phyloP scores from a whole-genome alignment of 306 rosid genomes.

The Oxytropis ochrocephala region DNA sequence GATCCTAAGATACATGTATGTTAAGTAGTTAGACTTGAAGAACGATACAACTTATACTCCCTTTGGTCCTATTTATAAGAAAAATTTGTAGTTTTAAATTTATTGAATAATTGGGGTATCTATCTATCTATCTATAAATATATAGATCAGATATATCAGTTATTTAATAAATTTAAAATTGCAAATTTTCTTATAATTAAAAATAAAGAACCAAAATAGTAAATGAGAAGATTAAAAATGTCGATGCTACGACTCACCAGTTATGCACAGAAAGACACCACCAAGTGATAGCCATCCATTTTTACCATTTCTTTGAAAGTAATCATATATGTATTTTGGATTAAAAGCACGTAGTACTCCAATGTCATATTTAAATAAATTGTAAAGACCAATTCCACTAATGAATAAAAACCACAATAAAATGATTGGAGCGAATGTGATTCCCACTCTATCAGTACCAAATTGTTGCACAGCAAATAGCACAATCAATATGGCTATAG shows the following conservation, averaged over 20 bases:
- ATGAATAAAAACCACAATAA: constrained; percentile 49
- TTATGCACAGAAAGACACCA: constrained; percentile 53
- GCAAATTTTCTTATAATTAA: too few species aligned
- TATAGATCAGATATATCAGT: too few species aligned
- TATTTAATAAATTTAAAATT: too few species aligned
- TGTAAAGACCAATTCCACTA: constrained; percentile 50
- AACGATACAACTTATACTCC: too few species aligned
- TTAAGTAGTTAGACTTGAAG: too few species aligned
- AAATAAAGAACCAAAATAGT: too few species aligned
- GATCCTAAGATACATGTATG: too few species aligned
- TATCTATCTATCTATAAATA: too few species aligned
- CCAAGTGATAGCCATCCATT: constrained; percentile 59
- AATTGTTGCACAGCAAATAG: constrained; percentile 42
- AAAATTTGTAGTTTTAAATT: too few species aligned
- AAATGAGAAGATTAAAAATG: neutral
- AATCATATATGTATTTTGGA: constrained; percentile 38
- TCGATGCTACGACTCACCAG: constrained; percentile 22
- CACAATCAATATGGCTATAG: constrained; percentile 38
- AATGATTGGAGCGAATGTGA: constrained; percentile 47
- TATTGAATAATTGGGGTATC: too few species aligned
- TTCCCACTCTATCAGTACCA: constrained; percentile 66
- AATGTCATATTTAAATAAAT: constrained; percentile 44
- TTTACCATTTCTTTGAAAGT: constrained; percentile 46
- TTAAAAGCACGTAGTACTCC: constrained; percentile 50
- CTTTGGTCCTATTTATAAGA: too few species aligned